Evolutionary conservation across 148 eudicot species (phyloP).

Genomic region (Persicaria maculosa): DNA sequence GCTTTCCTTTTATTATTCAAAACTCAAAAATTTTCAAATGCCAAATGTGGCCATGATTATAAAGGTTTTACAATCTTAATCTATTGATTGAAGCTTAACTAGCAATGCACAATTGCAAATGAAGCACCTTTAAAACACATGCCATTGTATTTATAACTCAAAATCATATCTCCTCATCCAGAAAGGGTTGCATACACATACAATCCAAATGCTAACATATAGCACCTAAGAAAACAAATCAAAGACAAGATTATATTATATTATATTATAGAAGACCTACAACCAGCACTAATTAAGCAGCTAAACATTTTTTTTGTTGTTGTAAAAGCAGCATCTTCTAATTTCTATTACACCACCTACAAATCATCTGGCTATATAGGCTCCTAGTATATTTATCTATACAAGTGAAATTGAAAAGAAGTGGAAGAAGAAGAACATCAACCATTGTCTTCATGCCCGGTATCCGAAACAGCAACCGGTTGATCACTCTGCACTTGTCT

Average conservation of each 20-base stretch:
- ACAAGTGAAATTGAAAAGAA: background rate
- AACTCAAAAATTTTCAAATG: too few species aligned
- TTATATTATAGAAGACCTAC: background rate
- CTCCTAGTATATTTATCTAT: conserved; percentile 8
- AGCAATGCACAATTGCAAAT: background rate
- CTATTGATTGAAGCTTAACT: too few species aligned
- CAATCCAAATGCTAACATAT: conserved; percentile 4
- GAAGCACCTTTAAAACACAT: background rate
- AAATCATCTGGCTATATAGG: conserved; percentile 3
- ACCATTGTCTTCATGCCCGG: conserved; percentile 3
- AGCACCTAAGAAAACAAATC: background rate
- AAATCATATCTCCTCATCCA: background rate
- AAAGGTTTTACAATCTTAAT: too few species aligned
- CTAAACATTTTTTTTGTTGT: background rate
- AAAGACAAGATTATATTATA: background rate
- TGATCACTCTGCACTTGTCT: conserved; percentile 29
- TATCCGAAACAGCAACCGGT: conserved; percentile 9
- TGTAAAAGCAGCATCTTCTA: background rate
- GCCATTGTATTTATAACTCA: background rate
- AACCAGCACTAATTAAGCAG: background rate
- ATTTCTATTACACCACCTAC: conserved; percentile 9
- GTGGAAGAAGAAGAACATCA: background rate
- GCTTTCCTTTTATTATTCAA: too few species aligned
- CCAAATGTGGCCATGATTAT: too few species aligned
- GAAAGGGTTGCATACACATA: background rate